Evolutionary conservation across 352 stramenopile species (phyloP).

Genomic region (Thalassiosira mediterranea): DNA sequence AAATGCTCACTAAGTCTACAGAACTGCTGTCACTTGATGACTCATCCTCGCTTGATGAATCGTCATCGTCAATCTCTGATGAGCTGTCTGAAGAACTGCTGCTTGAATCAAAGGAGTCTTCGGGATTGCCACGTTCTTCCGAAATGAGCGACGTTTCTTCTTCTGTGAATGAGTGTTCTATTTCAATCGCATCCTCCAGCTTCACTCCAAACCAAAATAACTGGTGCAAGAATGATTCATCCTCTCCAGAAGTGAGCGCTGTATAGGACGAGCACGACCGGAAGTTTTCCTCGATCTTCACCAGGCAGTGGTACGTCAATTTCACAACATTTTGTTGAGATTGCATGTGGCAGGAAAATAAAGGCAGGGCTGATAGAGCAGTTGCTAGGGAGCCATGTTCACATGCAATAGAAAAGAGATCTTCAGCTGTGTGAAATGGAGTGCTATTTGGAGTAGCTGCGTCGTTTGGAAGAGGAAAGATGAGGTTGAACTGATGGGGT

Average conservation of each 20-base stretch:
- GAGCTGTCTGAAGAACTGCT: conserved; percentile 14
- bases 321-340: conserved; percentile 50
- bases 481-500: conserved; percentile 55
- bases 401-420: conserved; percentile 42
- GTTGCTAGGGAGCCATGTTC: conserved; percentile 40
- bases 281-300: conserved; percentile 40
- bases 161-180: conserved; percentile 6
- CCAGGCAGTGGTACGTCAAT: conserved; percentile 53
- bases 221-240: conserved; percentile 54
- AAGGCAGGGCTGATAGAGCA: conserved; percentile 42
- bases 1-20: no score
- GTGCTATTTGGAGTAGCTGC: background rate
- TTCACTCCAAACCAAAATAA: conserved; percentile 66
- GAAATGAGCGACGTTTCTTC: conserved; percentile 8
- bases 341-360: conserved; percentile 47
- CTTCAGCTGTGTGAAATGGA: conserved; percentile 38
- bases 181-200: conserved; percentile 57
- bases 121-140: no score
- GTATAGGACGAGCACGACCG: conserved; percentile 10
- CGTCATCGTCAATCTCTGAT: conserved; percentile 12
- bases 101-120: conserved; percentile 18
- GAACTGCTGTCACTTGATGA: conserved; percentile 21
- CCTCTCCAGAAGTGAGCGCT: conserved; percentile 28
- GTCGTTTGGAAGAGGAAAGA: conserved; percentile 52
- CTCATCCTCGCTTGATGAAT: conserved; percentile 16